These are phyloP conservation scores for Diddensiella transvaalensis DNA, from an alignment of 805 yeast species.

Conservation along the genomic window DNA sequence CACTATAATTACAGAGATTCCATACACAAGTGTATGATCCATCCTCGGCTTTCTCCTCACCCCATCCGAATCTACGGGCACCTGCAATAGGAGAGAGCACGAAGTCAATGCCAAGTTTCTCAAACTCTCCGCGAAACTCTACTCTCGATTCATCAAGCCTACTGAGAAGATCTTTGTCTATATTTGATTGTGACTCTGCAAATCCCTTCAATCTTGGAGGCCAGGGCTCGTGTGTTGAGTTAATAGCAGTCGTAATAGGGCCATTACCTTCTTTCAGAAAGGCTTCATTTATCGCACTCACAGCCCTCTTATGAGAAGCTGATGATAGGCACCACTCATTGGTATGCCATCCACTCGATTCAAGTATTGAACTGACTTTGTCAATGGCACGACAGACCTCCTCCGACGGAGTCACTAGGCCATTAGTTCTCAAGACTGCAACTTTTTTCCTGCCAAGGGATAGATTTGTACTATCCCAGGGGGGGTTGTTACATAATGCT, in stretches of 20 bases:
- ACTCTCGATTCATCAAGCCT: background rate
- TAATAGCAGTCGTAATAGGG: slow-evolving; percentile 6
- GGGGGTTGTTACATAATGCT: slow-evolving; percentile 61
- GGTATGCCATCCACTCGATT: slow-evolving; percentile 3
- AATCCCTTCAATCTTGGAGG: slow-evolving; percentile 7
- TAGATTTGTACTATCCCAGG: slow-evolving; percentile 50
- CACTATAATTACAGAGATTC: slow-evolving; percentile 12
- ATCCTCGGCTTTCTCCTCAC: slow-evolving; percentile 6
- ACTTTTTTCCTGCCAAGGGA: slow-evolving; percentile 7
- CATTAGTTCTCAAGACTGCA: slow-evolving; percentile 33
- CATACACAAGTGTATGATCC: slow-evolving; percentile 10
- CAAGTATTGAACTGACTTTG: background rate
- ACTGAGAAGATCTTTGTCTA: background rate
- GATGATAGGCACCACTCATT: slow-evolving; percentile 1
- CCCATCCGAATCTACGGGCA: slow-evolving; percentile 5
- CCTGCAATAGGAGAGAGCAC: slow-evolving; percentile 8
- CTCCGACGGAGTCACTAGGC: slow-evolving; percentile 39
- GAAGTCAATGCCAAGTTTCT: slow-evolving; percentile 1
- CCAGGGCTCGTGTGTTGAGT: slow-evolving; percentile 9
- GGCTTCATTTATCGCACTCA: background rate
- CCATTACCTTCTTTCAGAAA: slow-evolving; percentile 2
- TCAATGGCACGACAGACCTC: slow-evolving; percentile 2
- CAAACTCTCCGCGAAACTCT: background rate
- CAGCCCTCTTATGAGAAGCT: background rate
- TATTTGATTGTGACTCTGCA: background rate